Evolutionary conservation across 2,329 filamentous ascomycete genomes (phyloP).

Genomic region (Cladophialophora carrionii): DNA sequence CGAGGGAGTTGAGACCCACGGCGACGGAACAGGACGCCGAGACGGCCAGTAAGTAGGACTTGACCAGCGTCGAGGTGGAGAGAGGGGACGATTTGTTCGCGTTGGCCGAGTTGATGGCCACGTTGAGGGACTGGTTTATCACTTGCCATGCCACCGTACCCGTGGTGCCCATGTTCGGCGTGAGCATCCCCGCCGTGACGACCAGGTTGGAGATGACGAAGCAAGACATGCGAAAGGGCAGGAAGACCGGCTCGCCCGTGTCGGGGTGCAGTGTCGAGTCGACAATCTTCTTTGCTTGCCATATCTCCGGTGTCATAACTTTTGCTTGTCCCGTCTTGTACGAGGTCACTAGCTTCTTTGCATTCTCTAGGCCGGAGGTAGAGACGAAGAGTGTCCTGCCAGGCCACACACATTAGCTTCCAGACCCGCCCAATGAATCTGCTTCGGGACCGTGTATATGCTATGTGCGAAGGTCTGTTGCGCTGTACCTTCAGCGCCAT

Average conservation of each 20-base stretch:
- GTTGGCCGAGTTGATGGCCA: constrained; percentile 96
- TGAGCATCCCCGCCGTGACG: constrained; percentile 96
- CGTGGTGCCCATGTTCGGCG: constrained; percentile 56
- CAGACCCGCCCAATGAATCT: background rate
- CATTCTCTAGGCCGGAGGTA: constrained; percentile 75
- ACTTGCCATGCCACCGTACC: constrained; percentile 58
- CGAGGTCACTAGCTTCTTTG: constrained; percentile 76
- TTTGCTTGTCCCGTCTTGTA: constrained; percentile 84
- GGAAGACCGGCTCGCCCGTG: constrained; percentile 85
- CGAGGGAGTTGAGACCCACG: constrained; percentile 84
- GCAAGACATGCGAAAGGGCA: constrained; percentile 98
- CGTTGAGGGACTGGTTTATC: constrained; percentile 95
- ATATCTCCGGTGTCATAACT: constrained; percentile 86
- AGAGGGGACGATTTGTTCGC: constrained; percentile 93
- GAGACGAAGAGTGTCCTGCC: constrained; percentile 83
- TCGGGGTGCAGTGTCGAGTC: constrained; percentile 98
- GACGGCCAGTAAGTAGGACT: constrained; percentile 91
- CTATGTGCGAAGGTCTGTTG: constrained; percentile 21
- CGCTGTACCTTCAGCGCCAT: constrained; percentile 30
- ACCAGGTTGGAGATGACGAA: constrained; percentile 93
- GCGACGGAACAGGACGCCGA: constrained; percentile 92
- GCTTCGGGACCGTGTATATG: background rate
- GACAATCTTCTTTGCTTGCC: constrained; percentile 94
- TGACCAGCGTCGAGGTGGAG: constrained; percentile 74
- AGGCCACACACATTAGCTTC: constrained; percentile 3